Percentiles rank a stretch among this genome's conserved stretches.
Evolutionary conservation across 208 protist genomes (phyloP).

Genomic region (Leishmania braziliensis): DNA sequence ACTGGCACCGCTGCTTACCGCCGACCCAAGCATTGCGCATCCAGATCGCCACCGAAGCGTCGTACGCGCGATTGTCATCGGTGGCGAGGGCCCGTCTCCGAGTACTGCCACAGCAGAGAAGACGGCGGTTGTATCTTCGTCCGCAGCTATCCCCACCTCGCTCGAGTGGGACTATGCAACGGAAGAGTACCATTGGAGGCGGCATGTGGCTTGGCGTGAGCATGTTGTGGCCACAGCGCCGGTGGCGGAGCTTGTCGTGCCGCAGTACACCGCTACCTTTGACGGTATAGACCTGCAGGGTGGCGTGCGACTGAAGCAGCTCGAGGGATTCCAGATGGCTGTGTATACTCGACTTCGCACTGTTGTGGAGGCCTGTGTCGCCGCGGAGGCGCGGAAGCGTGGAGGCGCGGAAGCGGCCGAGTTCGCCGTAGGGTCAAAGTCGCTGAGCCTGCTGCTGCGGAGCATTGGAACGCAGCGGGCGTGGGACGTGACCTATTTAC

Average conservation of each 20-base stretch:
- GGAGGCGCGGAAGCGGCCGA: not conserved
- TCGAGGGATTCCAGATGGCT: conserved; percentile 64
- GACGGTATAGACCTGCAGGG: conserved; percentile 52
- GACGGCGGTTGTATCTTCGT: not conserved
- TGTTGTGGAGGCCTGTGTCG: conserved; percentile 41
- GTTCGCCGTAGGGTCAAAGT: not conserved
- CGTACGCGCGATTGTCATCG: conserved; percentile 30
- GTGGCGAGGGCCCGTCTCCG: conserved; percentile 7
- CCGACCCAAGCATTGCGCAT: conserved; percentile 67
- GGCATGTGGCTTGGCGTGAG: conserved; percentile 54
- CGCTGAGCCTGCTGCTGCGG: conserved; percentile 7
- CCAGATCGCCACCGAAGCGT: conserved; percentile 54
- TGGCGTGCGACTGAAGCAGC: conserved; percentile 47
- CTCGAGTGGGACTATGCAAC: conserved; percentile 41
- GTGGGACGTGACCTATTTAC: conserved; percentile 26
- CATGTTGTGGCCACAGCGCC: conserved; percentile 37
- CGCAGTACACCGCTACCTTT: conserved; percentile 67
- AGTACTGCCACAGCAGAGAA: not conserved
- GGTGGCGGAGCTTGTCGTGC: conserved; percentile 54
- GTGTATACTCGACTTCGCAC: conserved; percentile 59
- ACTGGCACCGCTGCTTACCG: conserved; percentile 67
- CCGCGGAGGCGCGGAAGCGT: not conserved
- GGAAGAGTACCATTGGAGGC: conserved; percentile 64
- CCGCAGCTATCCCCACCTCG: conserved; percentile 4
- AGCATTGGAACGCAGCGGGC: conserved; percentile 8